Evolutionary conservation across 768 basidiomycete genomes (phyloP).

Genomic region (Termitomyces sp.): DNA sequence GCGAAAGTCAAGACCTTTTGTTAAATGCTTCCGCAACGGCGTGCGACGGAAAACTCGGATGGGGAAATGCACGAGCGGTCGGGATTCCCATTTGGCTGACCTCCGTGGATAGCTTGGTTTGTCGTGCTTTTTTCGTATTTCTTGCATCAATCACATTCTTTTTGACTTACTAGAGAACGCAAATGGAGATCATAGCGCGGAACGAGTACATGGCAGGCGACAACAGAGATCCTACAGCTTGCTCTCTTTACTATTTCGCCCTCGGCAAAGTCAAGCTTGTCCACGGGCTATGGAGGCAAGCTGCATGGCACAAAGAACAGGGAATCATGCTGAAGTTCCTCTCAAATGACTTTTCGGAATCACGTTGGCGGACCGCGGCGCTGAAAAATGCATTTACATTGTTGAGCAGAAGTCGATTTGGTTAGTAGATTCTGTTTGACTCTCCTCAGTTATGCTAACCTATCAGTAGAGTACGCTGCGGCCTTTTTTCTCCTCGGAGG

Average conservation of each 20-base stretch:
- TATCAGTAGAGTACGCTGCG: conserved; percentile 82
- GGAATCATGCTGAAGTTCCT: conserved; percentile 87
- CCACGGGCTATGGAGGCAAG: conserved; percentile 94
- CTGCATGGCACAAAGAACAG: conserved; percentile 91
- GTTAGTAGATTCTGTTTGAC: conserved; percentile 38
- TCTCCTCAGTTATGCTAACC: neutral
- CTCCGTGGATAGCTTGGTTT: conserved; percentile 72
- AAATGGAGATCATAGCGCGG: conserved; percentile 84
- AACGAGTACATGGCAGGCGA: conserved; percentile 91
- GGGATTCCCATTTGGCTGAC: conserved; percentile 88
- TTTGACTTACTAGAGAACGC: conserved; percentile 50
- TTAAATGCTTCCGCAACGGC: conserved; percentile 63
- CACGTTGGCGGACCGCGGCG: conserved; percentile 89
- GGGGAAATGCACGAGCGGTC: conserved; percentile 82
- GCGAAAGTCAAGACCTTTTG: conserved; percentile 87
- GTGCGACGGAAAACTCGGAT: conserved; percentile 82
- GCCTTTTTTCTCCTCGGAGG: conserved; percentile 95
- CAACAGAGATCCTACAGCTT: conserved; percentile 80
- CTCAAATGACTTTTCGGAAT: conserved; percentile 78
- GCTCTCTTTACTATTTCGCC: conserved; percentile 93
- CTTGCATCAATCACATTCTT: conserved; percentile 2
- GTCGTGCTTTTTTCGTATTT: conserved; percentile 18
- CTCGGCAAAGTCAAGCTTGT: conserved; percentile 90
- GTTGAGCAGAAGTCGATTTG: conserved; percentile 86
- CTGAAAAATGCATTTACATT: conserved; percentile 95